Percentiles rank a stretch among this genome's conserved stretches.
Evolutionary conservation across 2,329 filamentous ascomycete species (phyloP).

Genomic region (Talaromyces piceae): DNA sequence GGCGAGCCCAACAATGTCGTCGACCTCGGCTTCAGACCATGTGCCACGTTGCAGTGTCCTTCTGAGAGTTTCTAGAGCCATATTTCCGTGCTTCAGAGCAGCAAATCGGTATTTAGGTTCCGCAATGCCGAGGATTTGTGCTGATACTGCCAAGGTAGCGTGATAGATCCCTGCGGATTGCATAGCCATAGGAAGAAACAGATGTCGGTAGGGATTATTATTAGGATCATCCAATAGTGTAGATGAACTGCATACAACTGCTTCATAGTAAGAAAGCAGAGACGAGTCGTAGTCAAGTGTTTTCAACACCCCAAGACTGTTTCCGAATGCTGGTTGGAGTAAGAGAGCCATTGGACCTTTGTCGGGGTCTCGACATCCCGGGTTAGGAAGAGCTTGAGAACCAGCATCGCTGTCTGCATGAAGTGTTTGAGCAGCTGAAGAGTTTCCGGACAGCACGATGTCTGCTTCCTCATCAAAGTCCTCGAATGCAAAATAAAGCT

Average conservation of each 20-base stretch:
- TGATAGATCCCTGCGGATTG: slow-evolving; percentile 20
- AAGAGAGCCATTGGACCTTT: background rate
- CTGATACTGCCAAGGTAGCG: slow-evolving; percentile 20
- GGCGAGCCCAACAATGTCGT: slow-evolving; percentile 20
- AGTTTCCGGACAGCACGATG: background rate
- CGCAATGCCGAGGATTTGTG: slow-evolving; percentile 18
- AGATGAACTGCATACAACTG: slow-evolving; percentile 21
- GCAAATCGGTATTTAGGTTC: slow-evolving; percentile 16
- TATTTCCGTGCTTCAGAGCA: slow-evolving; percentile 18
- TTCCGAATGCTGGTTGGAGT: background rate
- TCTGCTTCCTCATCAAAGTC: background rate
- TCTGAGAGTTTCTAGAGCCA: slow-evolving; percentile 5
- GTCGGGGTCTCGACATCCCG: background rate
- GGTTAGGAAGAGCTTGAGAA: background rate
- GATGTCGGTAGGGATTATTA: slow-evolving; percentile 23
- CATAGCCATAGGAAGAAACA: slow-evolving; percentile 23
- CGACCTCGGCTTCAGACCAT: slow-evolving; percentile 14
- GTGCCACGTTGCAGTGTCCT: background rate
- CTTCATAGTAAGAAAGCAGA: slow-evolving; percentile 20
- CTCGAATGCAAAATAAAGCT: slow-evolving; percentile 5
- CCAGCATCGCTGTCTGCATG: background rate
- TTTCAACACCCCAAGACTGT: background rate
- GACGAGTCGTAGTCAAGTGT: slow-evolving; percentile 12
- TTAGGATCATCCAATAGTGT: slow-evolving; percentile 20
- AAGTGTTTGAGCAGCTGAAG: background rate